A percentile compares a stretch with the other conserved stretches of the same genome.
Evolutionary conservation across 768 basidiomycete genomes (phyloP).

Genomic region (Leccinum olivaceopallidum): DNA sequence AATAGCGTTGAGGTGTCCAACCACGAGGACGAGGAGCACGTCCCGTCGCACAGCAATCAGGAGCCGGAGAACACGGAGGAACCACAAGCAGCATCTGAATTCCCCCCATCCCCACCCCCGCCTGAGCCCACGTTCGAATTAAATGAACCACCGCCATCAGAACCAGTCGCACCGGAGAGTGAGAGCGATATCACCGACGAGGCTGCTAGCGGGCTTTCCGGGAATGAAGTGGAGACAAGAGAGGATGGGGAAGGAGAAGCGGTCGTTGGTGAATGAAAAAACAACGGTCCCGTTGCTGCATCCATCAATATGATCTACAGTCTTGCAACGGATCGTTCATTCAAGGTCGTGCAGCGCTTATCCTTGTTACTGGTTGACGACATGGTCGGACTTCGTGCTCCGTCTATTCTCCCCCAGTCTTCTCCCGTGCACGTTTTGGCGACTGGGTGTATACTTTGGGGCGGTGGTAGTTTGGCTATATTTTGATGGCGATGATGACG

Average conservation of each 20-base stretch:
- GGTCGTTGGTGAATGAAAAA: constrained; percentile 6
- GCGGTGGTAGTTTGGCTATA: background rate
- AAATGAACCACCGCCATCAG: constrained; percentile 33
- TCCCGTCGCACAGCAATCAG: constrained; percentile 3
- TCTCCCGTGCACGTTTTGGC: background rate
- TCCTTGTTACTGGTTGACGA: constrained; percentile 18
- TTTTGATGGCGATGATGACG: constrained; percentile 1
- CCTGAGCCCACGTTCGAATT: constrained; percentile 24
- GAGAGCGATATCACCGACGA: constrained; percentile 39
- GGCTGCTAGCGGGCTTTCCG: constrained; percentile 18
- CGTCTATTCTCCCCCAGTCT: constrained; percentile 19
- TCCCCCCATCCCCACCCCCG: background rate
- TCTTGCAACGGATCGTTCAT: background rate
- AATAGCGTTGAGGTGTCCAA: constrained; percentile 1
- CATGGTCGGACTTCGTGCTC: constrained; percentile 13
- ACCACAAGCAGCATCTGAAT: constrained; percentile 9
- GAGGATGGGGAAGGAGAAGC: constrained; percentile 18
- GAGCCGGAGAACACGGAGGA: constrained; percentile 1
- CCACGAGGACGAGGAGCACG: constrained; percentile 9
- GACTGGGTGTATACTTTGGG: background rate
- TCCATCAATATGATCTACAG: background rate
- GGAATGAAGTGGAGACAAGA: constrained; percentile 18
- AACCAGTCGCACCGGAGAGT: constrained; percentile 34
- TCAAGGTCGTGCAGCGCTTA: background rate
- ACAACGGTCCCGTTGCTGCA: constrained; percentile 22